Evolutionary conservation across 2,329 filamentous ascomycete genomes (phyloP).

Genomic region (Rutstroemia sp.): DNA sequence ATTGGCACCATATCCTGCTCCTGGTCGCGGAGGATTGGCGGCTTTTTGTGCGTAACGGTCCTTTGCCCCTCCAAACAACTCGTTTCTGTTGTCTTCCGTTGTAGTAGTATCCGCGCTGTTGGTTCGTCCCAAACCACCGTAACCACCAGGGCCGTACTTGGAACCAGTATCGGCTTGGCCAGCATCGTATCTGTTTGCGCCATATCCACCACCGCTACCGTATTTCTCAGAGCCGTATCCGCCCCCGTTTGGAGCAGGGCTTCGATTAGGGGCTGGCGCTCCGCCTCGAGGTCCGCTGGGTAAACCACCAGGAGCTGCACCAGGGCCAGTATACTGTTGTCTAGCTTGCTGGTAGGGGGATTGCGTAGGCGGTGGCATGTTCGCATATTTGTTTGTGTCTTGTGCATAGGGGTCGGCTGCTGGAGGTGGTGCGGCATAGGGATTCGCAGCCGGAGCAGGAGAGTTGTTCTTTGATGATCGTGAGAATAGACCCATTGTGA

Average conservation of each 20-base stretch:
- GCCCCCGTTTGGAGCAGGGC: conserved; percentile 24
- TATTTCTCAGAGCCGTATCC: conserved; percentile 50
- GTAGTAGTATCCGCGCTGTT: conserved; percentile 35
- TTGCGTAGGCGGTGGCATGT: conserved; percentile 29
- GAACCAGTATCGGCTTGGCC: conserved; percentile 29
- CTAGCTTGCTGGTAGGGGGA: conserved; percentile 22
- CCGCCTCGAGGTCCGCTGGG: conserved; percentile 20
- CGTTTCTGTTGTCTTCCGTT: conserved; percentile 51
- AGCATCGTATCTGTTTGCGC: conserved; percentile 45
- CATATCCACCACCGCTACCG: conserved; percentile 44
- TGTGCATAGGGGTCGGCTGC: conserved; percentile 51
- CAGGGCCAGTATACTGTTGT: conserved; percentile 23
- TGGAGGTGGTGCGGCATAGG: conserved; percentile 27
- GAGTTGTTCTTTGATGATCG: conserved; percentile 40
- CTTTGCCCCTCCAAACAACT: conserved; percentile 46
- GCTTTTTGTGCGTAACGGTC: conserved; percentile 27
- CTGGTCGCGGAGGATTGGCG: conserved; percentile 20
- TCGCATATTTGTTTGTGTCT: conserved; percentile 47
- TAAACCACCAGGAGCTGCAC: conserved; percentile 20
- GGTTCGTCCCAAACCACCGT: conserved; percentile 49
- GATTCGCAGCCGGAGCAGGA: conserved; percentile 31
- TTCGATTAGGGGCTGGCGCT: conserved; percentile 11
- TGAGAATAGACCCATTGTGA: conserved; percentile 37
- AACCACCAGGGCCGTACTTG: conserved; percentile 47
- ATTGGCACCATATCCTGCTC: conserved; percentile 23